Base-by-base conservation (phyloP, 2,329 filamentous ascomycete genomes). In the Byssoonygena ceratinophila region DNA sequence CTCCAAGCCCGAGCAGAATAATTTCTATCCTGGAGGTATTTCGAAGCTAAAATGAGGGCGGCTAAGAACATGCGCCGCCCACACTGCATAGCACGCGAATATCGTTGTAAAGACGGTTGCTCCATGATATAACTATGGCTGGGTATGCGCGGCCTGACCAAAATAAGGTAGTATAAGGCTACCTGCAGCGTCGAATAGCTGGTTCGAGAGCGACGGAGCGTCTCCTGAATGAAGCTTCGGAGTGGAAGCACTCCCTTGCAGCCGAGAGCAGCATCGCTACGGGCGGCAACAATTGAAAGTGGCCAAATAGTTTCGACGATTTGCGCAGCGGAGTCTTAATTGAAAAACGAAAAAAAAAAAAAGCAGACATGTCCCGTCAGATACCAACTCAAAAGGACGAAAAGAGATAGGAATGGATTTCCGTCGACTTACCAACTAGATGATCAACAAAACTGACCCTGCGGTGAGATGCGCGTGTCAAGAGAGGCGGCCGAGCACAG, bases 301-400 rank as follows among this genome's bases (percentile, higher is more conserved):
- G 92, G 90, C 92, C 92, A 98, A 64, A 98, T 95, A 51, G 86
- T 87, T 74, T 96, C 89, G 46, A 98, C 90, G 69, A 97, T 94
- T 70, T 95, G 88, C 51, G 92, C 92, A 50, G 92, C 92, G 62
- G 91, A 94, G 81, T 96, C 91, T 96, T n/a, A n/a, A n/a, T 78
- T 51, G 66, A 60, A 63, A 57, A 57, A 55, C n/a, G n/a, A 59
- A 59, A 59, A 52, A 37, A 20, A 25, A 40, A 12, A 40, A 46
- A 31, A 14, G 16, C 1, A 48, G 31, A 34, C 6, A 43, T 4
- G 14, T 5, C 4, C 18, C n/a, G 59, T 68, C 62, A 68, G 65
- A 59, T 40, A 46, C n/a, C 22, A 53, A 52, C 37, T 49, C 51
- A 45, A 25, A 55, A 51, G 59, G 54, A 61, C 61, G 61, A 63